These are phyloP conservation scores for Scutellaria galericulata DNA, from an alignment of 257 asterid genomes.

Conservation along the genomic window DNA sequence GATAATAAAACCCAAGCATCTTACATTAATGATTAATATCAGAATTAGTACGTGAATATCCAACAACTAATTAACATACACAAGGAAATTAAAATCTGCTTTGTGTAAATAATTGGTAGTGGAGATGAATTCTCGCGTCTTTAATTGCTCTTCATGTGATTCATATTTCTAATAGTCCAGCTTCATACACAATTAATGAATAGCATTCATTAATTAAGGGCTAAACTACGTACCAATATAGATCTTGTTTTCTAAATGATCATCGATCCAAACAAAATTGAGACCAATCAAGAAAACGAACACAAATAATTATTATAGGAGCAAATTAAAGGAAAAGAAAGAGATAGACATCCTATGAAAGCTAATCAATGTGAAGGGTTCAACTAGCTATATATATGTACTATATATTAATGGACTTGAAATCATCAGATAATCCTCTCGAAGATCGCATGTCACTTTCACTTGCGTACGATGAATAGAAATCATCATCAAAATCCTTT, in stretches of 20 bases:
- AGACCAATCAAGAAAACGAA: not conserved
- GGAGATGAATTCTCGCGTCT: too few species aligned
- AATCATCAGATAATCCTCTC: conserved; percentile 67
- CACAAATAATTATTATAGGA: conserved; percentile 9
- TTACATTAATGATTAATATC: too few species aligned
- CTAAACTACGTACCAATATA: not conserved
- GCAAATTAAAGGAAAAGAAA: not conserved
- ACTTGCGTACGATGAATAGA: conserved; percentile 52
- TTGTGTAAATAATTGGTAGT: too few species aligned
- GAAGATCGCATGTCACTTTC: conserved; percentile 59
- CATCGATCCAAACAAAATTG: not conserved
- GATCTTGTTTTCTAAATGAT: not conserved
- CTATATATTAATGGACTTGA: conserved; percentile 38
- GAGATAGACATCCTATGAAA: not conserved
- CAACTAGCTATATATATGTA: not conserved
- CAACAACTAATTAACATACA: too few species aligned
- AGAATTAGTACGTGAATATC: too few species aligned
- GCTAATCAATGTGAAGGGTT: not conserved
- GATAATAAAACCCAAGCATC: too few species aligned
- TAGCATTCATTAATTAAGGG: not conserved
- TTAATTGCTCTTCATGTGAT: not conserved
- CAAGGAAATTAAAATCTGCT: too few species aligned
- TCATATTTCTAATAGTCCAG: not conserved
- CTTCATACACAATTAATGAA: not conserved
- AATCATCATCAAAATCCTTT: conserved; percentile 58